Evolutionary conservation across 192 early-diverging fungal genomes (phyloP), one percentile per base, ranked within the genome.

Genomic region (Helicostylum pulchrum): DNA sequence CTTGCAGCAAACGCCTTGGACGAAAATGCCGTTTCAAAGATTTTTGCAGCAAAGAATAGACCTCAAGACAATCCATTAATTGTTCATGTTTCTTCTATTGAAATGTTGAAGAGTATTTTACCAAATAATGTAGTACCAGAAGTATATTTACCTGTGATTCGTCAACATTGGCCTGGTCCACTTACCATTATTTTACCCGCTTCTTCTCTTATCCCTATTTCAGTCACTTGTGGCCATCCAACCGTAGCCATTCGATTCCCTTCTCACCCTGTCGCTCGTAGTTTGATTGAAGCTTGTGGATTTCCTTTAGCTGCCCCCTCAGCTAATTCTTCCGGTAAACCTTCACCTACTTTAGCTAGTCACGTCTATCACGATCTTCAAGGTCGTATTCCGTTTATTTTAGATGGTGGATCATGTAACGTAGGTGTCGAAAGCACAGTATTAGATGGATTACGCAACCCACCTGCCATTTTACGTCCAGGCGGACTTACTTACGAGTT

Each of bases 51-150:
- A 66, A 99, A 99, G 78, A 88, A 89, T 58, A 73, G 97, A 61
- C 97, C 97, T 0, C 78, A 80, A 10, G 97, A 99, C 70, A 99
- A 99, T 70, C 97, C 97, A 19, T 81, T 99, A 8, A 99, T 99
- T 62, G 90, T 99, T 17, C 97, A 99, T 68, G 85, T 98, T 30
- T 94, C 92, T 8, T 93, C 91, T 1, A 74, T 98, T 45, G 80
- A 80, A 10, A 98, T 98, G 96, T 83, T 96, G 26, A 74, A 82
- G 34, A 53, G 72, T n/a, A 74, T 95, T 20, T 64, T 91, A 36
- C 82, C 84, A 0, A 72, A 78, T 42, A 73, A 79, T 11, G 76
- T 75, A 20, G 86, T 96, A 19, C 93, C 96, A 0, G 26, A 26
- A 3, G 77, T 88, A 1, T 98, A 99, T 74, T 64, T 74, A 5